Evolutionary conservation across 176 grass and related monocot genomes (phyloP).

Genomic region (Oryza brachyantha): DNA sequence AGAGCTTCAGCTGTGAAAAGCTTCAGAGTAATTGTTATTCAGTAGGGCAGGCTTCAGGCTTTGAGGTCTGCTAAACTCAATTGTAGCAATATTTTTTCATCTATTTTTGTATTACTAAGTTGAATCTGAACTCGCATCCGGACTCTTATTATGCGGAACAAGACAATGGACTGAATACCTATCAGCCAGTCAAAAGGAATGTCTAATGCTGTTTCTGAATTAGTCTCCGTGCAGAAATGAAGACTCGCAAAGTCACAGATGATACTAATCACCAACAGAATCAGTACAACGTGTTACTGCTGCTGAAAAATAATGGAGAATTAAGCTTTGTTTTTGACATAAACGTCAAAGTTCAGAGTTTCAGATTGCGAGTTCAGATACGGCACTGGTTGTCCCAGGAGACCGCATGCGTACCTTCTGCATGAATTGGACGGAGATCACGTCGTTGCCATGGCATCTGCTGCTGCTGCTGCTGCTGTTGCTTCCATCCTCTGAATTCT

Average conservation of each 20-base stretch:
- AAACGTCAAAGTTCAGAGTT: not conserved
- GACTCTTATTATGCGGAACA: no score
- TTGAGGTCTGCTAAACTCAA: no score
- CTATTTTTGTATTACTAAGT: no score
- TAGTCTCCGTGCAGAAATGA: not conserved
- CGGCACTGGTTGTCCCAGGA: not conserved
- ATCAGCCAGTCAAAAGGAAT: no score
- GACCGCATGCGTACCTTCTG: slow-evolving; percentile 24
- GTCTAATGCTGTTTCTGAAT: not conserved
- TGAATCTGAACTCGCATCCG: no score
- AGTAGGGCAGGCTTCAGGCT: no score
- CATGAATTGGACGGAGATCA: slow-evolving; percentile 43
- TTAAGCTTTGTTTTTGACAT: not conserved
- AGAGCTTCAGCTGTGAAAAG: no score
- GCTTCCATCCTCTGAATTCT: slow-evolving; percentile 15
- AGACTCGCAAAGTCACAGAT: not conserved
- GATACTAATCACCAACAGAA: not conserved
- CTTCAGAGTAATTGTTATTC: no score
- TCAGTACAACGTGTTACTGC: no score
- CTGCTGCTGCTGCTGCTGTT: not conserved
- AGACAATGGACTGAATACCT: no score
- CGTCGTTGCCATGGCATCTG: slow-evolving; percentile 13
- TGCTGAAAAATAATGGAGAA: not conserved
- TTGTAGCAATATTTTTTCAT: no score
- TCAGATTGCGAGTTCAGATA: not conserved